A percentile compares a stretch with the other conserved stretches of the same genome.
These are phyloP conservation scores for Neohortaea acidophila DNA, from an alignment of 495 filamentous ascomycete species.

Conservation along the genomic window DNA sequence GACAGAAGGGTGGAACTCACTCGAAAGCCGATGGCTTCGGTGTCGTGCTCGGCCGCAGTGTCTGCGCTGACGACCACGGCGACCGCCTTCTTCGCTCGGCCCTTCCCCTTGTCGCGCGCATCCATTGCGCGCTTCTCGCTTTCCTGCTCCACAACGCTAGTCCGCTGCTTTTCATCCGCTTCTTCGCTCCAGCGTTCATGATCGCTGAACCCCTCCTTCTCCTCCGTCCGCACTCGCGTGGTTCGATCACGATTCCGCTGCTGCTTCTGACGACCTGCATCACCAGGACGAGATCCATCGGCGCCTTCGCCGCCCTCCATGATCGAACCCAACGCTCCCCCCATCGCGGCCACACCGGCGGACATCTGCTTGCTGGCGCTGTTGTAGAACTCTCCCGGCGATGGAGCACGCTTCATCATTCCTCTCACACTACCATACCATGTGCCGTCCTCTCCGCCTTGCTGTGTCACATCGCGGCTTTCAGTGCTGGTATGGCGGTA, in stretches of 20 bases:
- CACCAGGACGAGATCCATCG: too few species aligned
- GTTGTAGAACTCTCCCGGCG: slow-evolving; percentile 76
- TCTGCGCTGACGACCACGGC: slow-evolving; percentile 76
- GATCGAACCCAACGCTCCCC: slow-evolving; percentile 69
- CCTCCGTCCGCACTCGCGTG: slow-evolving; percentile 7
- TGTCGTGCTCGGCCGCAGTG: slow-evolving; percentile 32
- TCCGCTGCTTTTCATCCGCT: slow-evolving; percentile 36
- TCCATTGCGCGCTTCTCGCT: slow-evolving; percentile 18
- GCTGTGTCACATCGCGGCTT: slow-evolving; percentile 13
- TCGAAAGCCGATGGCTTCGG: slow-evolving; percentile 41
- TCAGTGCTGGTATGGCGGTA: not conserved
- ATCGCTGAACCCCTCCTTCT: slow-evolving; percentile 19
- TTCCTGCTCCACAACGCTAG: slow-evolving; percentile 13
- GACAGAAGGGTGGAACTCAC: too few species aligned
- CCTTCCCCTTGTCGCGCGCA: slow-evolving; percentile 24
- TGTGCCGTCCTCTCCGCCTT: slow-evolving; percentile 35
- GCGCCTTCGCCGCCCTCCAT: slow-evolving; percentile 42
- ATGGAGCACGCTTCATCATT: slow-evolving; percentile 72
- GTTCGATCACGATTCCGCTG: slow-evolving; percentile 30
- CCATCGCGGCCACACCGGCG: slow-evolving; percentile 71
- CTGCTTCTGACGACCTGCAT: slow-evolving; percentile 73
- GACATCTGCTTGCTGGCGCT: slow-evolving; percentile 58
- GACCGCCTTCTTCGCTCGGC: slow-evolving; percentile 51
- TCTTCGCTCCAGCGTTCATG: slow-evolving; percentile 75
- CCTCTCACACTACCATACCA: slow-evolving; percentile 65